Evolutionary conservation across 345 rosid genomes (phyloP), one percentile per base, ranked within the genome.

Genomic region (Camelina laxa): DNA sequence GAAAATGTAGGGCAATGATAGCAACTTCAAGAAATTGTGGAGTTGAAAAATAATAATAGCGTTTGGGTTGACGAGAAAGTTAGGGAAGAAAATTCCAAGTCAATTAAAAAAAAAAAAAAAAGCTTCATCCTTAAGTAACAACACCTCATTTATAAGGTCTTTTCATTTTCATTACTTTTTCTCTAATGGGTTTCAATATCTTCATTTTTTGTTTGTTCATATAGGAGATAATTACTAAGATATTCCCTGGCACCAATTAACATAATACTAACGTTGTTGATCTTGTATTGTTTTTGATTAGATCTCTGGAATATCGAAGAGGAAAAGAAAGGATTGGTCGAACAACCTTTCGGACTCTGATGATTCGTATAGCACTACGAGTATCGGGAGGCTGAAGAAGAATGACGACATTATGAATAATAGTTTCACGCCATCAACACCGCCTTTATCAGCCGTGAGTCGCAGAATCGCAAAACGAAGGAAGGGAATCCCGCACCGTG

Each of bases 401-500:
- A 71, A 71, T 67, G 67, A 24, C 36, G 81, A 53, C 56, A 77
- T 5, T 74, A 59, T 50, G 76, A 85, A 67, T 69, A 51, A 72
- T 41, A 89, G 92, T 78, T 92, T 92, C 74, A 83, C 83, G 0
- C 98, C 98, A 0, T 86, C 97, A 3, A 95, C 97, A 16, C 98
- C 96, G 0, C 96, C 97, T 53, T 84, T 97, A 33, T 88, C 92
- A 0, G 76, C 89, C 0, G 85, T 75, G 53, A 87, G 35, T 60
- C 79, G 75, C 63, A 80, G 88, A 17, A 77, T 84, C 0, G 84
- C 89, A 13, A 92, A 92, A 82, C 87, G 98, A 56, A 87, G 99
- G 65, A 95, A 95, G 81, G 98, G 99, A 20, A 88, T 92, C 11
- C 98, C 99, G 13, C 97, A 90, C 79, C 85, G 99, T 13, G 88